Conservation (phyloP, 306 rosid genomes). For the Castanopsis chinensis region DNA sequence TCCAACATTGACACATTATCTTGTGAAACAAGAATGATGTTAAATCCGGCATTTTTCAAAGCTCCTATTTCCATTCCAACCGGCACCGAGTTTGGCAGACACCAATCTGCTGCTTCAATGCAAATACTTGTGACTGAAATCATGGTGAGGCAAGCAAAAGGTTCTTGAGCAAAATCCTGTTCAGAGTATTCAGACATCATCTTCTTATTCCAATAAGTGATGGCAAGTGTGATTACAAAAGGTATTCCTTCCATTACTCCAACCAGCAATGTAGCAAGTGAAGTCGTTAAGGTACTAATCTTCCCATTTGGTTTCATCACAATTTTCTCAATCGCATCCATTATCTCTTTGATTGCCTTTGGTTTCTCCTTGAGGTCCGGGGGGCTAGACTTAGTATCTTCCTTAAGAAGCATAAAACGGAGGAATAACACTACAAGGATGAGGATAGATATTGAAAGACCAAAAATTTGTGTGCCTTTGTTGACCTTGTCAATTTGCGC, state of each 20-base stretch:
- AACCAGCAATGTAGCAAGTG: slow-evolving; percentile 9
- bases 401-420: not conserved
- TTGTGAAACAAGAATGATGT: slow-evolving; percentile 11
- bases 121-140: slow-evolving; percentile 1
- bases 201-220: slow-evolving; percentile 4
- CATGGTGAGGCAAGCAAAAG: slow-evolving; percentile 12
- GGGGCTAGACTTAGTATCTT: not conserved
- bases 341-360: not conserved
- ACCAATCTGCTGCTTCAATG: not conserved
- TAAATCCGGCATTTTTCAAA: not conserved
- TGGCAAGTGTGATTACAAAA: not conserved
- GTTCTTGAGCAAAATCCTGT: not conserved
- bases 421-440: slow-evolving; percentile 1
- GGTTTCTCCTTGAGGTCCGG: slow-evolving; percentile 7
- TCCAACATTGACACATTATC: not conserved
- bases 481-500: slow-evolving; percentile 11
- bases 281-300: not conserved
- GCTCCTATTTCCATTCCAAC: not conserved
- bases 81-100: not conserved
- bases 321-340: not conserved
- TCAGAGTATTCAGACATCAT: not conserved
- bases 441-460: not conserved
- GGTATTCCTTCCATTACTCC: slow-evolving; percentile 21
- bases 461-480: not conserved
- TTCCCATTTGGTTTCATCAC: slow-evolving; percentile 7